Base-by-base conservation (phyloP, 2,329 filamentous ascomycete genomes). In the Sphaceloma murrayae region DNA sequence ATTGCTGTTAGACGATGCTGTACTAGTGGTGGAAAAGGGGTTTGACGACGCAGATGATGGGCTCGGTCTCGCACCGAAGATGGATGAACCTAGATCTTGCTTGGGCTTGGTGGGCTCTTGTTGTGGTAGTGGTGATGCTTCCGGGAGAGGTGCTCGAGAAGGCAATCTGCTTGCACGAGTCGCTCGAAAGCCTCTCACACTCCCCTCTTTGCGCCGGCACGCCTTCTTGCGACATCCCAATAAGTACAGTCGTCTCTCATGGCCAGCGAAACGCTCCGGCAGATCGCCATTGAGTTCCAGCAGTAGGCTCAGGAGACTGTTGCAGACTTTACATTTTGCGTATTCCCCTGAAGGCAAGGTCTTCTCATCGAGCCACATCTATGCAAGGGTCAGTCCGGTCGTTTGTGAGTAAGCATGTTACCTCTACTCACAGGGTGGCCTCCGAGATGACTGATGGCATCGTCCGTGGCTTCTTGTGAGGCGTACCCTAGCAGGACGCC, bases 281-380 rank as follows among this genome's bases (percentile, higher is more conserved):
- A 96, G 73, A 59, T 95, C 87, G 55, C 78, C 88, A 63, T 98
- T 86, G 19, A 98, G 74, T 63, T 98, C 87, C 34, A 98, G 74
- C 2, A 98, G 75, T 8, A 96, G 73, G 1, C 78, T 80, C 77
- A 95, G 86, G 43, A 85, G 65, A 43, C 79, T 75, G 53, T 86
- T 84, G 75, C 91, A 98, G 52, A 84, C 74, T 64, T 84, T 86
- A 69, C 91, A 98, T 64, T 80, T 82, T 16, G 84, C 86, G 7
- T 94, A 73, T 1, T 80, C 69, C 17, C 82, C 82, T 1, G 85
- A 83, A 5, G 89, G 84, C 3, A 82, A 70, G 30, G 72, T 75
- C 43, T 72, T 67, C n/a, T 73, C 64, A 53, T 88, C 80, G 27
- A 94, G 69, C 91, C 91, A 98, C 63, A 81, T 79, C 89, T 91